These are phyloP conservation scores for Eucalyptus curtisii DNA, from an alignment of 345 rosid genomes.

Conservation along the genomic window DNA sequence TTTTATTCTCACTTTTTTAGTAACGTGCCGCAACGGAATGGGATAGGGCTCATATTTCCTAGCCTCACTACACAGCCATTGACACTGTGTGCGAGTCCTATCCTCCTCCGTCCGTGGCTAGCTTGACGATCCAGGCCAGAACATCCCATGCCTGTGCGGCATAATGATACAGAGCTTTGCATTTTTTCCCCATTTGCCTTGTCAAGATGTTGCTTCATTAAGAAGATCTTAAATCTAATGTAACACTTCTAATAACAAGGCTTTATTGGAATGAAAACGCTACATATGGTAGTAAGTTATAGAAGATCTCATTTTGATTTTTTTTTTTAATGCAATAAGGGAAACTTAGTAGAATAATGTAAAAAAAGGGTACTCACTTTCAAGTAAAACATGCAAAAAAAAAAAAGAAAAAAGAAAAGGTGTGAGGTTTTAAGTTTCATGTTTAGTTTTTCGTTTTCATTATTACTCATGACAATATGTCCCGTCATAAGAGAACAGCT, in stretches of 20 bases:
- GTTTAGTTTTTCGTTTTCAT: not conserved
- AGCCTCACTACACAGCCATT: not conserved
- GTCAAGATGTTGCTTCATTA: not conserved
- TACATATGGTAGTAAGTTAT: not conserved
- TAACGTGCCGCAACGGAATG: accelerated
- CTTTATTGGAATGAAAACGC: not conserved
- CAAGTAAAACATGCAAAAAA: not conserved
- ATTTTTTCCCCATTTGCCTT: not conserved
- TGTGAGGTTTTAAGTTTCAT: not conserved
- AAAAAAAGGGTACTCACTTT: not conserved
- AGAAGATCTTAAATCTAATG: not conserved
- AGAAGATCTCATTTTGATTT: not conserved
- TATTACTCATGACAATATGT: not conserved
- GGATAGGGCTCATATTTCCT: not conserved
- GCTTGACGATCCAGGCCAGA: not conserved
- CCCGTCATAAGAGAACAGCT: accelerated
- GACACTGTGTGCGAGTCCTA: not conserved
- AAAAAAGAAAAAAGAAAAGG: accelerated
- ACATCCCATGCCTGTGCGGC: not conserved
- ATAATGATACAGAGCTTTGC: not conserved
- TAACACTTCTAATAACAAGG: not conserved
- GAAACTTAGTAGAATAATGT: not conserved
- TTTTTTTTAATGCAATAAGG: not conserved
- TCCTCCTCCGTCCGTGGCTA: not conserved
- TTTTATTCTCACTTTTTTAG: not conserved